Percentiles rank a stretch among this genome's conserved stretches.
phyloP scores from a whole-genome alignment of 768 basidiomycete species.

The Pleurotus djamor region DNA sequence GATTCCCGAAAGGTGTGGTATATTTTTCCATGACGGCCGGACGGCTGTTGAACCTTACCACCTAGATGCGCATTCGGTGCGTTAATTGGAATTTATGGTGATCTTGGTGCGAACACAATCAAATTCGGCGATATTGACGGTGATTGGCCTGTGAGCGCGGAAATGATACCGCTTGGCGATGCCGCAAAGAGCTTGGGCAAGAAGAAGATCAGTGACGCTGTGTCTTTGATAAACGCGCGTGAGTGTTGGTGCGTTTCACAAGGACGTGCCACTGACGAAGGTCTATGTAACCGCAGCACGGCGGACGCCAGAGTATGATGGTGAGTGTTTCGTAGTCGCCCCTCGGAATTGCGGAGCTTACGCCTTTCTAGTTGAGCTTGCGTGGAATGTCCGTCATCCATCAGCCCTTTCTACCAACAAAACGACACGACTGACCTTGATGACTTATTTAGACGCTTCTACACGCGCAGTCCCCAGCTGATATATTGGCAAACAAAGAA shows the following conservation, averaged over 20 bases:
- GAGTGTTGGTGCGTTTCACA: not conserved
- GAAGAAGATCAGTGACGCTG: not conserved
- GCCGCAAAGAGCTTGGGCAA: not conserved
- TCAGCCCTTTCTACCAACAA: not conserved
- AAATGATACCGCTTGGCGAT: not conserved
- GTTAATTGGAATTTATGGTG: not conserved
- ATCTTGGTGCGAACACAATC: not conserved
- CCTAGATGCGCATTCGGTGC: not conserved
- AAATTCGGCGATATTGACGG: not conserved
- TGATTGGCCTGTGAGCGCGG: not conserved
- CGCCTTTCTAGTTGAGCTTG: not conserved
- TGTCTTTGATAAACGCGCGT: slow-evolving; percentile 1
- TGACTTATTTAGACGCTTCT: not conserved
- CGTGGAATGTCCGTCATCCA: not conserved
- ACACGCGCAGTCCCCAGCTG: not conserved
- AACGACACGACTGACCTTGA: not conserved
- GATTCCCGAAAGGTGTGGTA: not conserved
- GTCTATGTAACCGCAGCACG: not conserved
- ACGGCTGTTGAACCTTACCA: too few species aligned
- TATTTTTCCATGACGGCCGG: not conserved
- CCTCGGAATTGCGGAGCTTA: not conserved
- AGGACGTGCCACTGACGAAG: not conserved
- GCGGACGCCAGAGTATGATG: not conserved
- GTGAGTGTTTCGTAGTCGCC: not conserved
- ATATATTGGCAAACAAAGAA: not conserved